phyloP scores from a whole-genome alignment of 805 yeast species.

The Clavispora carvajalis region DNA sequence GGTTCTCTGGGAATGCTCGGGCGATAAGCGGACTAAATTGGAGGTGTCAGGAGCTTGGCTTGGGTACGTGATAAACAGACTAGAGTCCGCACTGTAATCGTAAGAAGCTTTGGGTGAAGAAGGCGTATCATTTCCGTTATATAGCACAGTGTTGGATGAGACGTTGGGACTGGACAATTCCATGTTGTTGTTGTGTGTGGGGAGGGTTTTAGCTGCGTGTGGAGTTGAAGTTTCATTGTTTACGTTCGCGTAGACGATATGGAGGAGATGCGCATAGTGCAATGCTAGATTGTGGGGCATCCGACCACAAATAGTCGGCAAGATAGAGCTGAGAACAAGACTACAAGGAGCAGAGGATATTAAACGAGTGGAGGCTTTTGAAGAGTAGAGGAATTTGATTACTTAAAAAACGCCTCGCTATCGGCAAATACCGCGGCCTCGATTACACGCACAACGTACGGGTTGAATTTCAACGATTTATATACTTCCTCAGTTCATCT shows the following conservation, averaged over 20 bases:
- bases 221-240: not conserved
- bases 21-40: not conserved
- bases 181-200: not conserved
- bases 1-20: no score
- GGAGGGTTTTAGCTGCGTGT: not conserved
- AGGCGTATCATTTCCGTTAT: not conserved
- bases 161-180: not conserved
- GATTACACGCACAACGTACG: not conserved
- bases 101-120: not conserved
- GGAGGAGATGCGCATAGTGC: not conserved
- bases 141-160: not conserved
- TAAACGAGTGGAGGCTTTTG: no score
- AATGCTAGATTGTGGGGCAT: not conserved
- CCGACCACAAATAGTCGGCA: no score
- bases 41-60: not conserved
- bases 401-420: no score
- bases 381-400: no score
- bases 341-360: no score
- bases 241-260: constrained; percentile 1
- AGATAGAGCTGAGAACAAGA: no score
- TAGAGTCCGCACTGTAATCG: constrained; percentile 11
- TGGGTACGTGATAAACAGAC: constrained; percentile 16
- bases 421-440: no score
- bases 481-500: constrained; percentile 9
- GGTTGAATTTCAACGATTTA: not conserved